phyloP scores from a whole-genome alignment of 2,329 filamentous ascomycete genomes.

The Apiospora saccharicola region DNA sequence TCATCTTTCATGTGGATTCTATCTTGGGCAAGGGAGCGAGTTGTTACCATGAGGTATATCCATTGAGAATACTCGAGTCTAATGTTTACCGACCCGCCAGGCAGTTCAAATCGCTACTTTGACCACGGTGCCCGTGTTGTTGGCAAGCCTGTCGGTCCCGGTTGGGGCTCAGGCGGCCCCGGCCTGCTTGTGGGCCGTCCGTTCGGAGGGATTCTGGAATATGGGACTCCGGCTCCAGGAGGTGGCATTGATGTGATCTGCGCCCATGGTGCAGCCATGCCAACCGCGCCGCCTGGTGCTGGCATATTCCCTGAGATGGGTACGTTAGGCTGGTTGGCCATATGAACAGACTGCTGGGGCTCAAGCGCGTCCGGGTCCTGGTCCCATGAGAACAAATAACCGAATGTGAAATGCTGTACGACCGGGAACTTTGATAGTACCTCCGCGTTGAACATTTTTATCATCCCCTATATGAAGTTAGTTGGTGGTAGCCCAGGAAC shows the following conservation, averaged over 20 bases:
- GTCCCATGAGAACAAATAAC: slow-evolving; percentile 81
- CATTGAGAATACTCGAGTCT: background rate
- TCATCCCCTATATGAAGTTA: slow-evolving; percentile 74
- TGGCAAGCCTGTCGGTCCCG: background rate
- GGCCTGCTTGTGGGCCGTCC: slow-evolving; percentile 9
- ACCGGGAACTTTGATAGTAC: slow-evolving; percentile 97
- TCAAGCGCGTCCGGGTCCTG: slow-evolving; percentile 65
- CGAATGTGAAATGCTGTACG: slow-evolving; percentile 93
- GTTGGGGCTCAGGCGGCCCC: background rate
- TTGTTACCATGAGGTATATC: background rate
- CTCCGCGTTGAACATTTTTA: slow-evolving; percentile 99
- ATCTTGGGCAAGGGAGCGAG: background rate
- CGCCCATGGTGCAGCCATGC: slow-evolving; percentile 55
- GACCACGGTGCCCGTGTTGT: slow-evolving; percentile 8
- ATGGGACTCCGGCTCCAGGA: slow-evolving; percentile 33
- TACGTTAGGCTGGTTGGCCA: slow-evolving; percentile 59
- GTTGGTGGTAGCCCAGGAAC: slow-evolving; percentile 1
- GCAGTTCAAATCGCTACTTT: background rate
- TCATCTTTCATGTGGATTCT: background rate
- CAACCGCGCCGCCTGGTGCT: slow-evolving; percentile 33
- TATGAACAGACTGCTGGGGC: slow-evolving; percentile 61
- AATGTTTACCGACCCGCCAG: background rate
- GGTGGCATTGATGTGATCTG: slow-evolving; percentile 50
- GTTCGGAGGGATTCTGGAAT: background rate
- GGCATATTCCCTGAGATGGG: background rate